Percentiles rank a stretch among this genome's conserved stretches.
These are phyloP conservation scores for Penicillium odoratum DNA, from an alignment of 495 filamentous ascomycete species.

Conservation along the genomic window DNA sequence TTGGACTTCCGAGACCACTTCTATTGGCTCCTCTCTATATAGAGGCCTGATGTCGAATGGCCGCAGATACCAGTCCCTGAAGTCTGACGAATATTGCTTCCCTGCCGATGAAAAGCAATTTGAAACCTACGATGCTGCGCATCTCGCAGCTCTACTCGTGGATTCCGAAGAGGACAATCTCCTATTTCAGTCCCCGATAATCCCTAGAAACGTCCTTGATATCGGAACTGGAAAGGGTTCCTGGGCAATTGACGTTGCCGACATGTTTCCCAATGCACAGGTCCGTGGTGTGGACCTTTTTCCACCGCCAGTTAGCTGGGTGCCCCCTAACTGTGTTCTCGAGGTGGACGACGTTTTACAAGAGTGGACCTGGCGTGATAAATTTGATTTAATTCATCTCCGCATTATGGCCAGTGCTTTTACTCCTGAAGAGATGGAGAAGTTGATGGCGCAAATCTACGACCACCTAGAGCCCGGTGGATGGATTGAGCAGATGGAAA, in stretches of 20 bases:
- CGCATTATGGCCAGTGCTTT: conserved; percentile 24
- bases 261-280: conserved; percentile 9
- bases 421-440: conserved; percentile 21
- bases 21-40: conserved; percentile 5
- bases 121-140: conserved; percentile 10
- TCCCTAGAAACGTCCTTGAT: conserved; percentile 9
- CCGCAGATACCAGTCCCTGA: conserved; percentile 12
- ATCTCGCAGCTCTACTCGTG: conserved; percentile 3
- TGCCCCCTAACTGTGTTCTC: conserved; percentile 37
- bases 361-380: conserved; percentile 29
- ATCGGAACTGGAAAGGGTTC: conserved; percentile 12
- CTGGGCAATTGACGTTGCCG: conserved; percentile 13
- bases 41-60: conserved; percentile 11
- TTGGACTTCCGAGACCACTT: conserved; percentile 10
- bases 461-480: conserved; percentile 37
- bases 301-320: conserved; percentile 24
- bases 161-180: conserved; percentile 4
- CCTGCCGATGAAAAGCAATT: conserved; percentile 14
- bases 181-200: conserved; percentile 4
- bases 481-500: conserved; percentile 55
- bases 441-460: conserved; percentile 25
- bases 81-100: conserved; percentile 8
- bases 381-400: conserved; percentile 34
- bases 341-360: conserved; percentile 32
- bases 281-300: conserved; percentile 28